A percentile compares a stretch with the other conserved stretches of the same genome.
phyloP scores from a whole-genome alignment of 352 stramenopile genomes.

The Pseudoperonospora humuli region DNA sequence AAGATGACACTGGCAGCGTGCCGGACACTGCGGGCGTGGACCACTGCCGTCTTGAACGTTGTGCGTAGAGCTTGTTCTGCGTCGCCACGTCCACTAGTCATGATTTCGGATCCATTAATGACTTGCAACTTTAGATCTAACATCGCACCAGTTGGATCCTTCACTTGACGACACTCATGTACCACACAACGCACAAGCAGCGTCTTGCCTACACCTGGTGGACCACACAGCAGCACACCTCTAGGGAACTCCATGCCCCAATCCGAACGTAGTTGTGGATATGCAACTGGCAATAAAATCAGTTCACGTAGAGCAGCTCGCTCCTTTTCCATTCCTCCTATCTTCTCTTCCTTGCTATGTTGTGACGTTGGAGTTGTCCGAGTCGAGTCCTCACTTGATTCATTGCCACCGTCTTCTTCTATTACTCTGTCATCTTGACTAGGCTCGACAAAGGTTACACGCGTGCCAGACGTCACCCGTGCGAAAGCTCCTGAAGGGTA shows the following conservation, averaged over 20 bases:
- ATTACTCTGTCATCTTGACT: background rate
- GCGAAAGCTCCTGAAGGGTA: constrained; percentile 32
- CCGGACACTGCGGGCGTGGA: constrained; percentile 20
- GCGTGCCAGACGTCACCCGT: constrained; percentile 33
- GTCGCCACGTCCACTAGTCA: constrained; percentile 65
- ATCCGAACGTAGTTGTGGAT: constrained; percentile 23
- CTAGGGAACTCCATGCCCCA: constrained; percentile 65
- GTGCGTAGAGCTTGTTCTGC: constrained; percentile 51
- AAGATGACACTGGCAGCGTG: constrained; percentile 79
- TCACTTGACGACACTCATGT: constrained; percentile 38
- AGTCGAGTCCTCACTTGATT: background rate
- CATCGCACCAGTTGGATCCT: constrained; percentile 13
- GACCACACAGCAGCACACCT: constrained; percentile 61
- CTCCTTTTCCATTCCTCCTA: constrained; percentile 67
- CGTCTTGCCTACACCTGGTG: constrained; percentile 77
- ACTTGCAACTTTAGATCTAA: constrained; percentile 46
- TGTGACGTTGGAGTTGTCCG: background rate
- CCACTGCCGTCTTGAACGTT: constrained; percentile 43
- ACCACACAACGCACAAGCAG: constrained; percentile 66
- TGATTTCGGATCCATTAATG: constrained; percentile 78
- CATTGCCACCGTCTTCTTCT: background rate
- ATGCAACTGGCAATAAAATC: constrained; percentile 50
- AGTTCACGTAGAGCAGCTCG: constrained; percentile 52
- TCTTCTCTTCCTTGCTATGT: constrained; percentile 14
- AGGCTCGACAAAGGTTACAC: constrained; percentile 44